Evolutionary conservation across 2,329 filamentous ascomycete species (phyloP).

Genomic region (Escovopsis weberi): DNA sequence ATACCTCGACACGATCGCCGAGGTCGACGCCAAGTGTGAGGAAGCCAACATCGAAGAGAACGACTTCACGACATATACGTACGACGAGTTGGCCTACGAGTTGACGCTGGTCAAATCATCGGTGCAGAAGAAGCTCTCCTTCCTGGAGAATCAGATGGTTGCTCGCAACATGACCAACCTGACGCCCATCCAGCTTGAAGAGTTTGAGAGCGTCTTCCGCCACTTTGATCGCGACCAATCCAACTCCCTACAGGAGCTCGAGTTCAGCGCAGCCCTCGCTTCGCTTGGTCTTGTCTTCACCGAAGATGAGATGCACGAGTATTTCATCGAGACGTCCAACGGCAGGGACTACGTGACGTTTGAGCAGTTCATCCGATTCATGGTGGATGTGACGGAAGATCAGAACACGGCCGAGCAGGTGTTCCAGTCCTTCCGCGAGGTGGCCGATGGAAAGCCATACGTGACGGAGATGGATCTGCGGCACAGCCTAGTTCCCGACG

Average conservation of each 20-base stretch:
- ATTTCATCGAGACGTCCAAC: conserved; percentile 75
- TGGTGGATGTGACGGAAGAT: conserved; percentile 97
- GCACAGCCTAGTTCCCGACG: conserved; percentile 89
- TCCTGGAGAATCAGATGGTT: conserved; percentile 97
- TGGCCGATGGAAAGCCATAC: conserved; percentile 96
- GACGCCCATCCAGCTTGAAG: conserved; percentile 93
- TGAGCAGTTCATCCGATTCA: conserved; percentile 98
- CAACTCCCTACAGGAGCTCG: conserved; percentile 81
- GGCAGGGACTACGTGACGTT: conserved; percentile 76
- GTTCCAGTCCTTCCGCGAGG: conserved; percentile 93
- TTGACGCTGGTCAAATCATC: conserved; percentile 80
- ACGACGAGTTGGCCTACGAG: conserved; percentile 92
- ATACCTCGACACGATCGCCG: conserved; percentile 77
- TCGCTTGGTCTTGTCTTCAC: conserved; percentile 91
- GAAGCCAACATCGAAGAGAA: conserved; percentile 99
- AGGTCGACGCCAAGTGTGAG: conserved; percentile 73
- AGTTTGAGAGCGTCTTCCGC: conserved; percentile 95
- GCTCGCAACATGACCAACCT: conserved; percentile 97
- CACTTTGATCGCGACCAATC: conserved; percentile 92
- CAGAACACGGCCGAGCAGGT: conserved; percentile 98
- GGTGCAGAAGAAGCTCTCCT: conserved; percentile 90
- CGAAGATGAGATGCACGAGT: conserved; percentile 95
- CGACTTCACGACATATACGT: conserved; percentile 98
- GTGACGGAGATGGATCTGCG: conserved; percentile 95
- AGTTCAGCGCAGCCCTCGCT: conserved; percentile 92